A percentile compares a stretch with the other conserved stretches of the same genome.
Conservation (phyloP, 352 stramenopile species). For the Pythium aristosporum region DNA sequence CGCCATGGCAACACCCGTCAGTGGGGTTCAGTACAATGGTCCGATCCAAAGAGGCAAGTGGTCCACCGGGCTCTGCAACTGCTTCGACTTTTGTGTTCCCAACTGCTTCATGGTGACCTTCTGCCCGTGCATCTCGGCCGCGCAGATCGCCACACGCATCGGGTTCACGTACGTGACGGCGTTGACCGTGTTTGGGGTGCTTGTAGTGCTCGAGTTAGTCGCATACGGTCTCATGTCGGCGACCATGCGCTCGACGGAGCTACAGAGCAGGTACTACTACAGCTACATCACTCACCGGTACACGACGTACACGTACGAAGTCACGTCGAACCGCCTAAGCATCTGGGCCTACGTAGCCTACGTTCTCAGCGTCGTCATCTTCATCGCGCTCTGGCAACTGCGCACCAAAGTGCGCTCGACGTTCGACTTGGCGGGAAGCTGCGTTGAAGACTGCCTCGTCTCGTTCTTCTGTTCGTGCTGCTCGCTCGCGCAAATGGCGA, state of each 20-base stretch:
- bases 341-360: conserved; percentile 2
- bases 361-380: conserved; percentile 1
- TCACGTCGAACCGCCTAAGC: background rate
- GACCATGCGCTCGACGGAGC: background rate
- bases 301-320: background rate
- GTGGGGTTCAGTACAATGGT: no score
- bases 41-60: conserved; percentile 8
- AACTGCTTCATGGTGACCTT: conserved; percentile 32
- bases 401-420: conserved; percentile 2
- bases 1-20: background rate
- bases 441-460: background rate
- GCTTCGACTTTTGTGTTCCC: conserved; percentile 23
- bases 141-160: conserved; percentile 23
- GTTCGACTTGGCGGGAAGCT: background rate
- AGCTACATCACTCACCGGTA: background rate
- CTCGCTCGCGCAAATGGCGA: conserved; percentile 16
- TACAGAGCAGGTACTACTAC: background rate
- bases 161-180: conserved; percentile 16
- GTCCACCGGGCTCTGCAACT: conserved; percentile 23
- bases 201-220: conserved; percentile 4
- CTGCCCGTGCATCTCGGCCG: conserved; percentile 28
- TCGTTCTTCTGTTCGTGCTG: conserved; percentile 12
- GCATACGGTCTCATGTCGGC: conserved; percentile 1
- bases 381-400: conserved; percentile 3
- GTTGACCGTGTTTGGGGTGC: conserved; percentile 1